These are phyloP conservation scores for Zea mays DNA, from an alignment of 176 grass and related monocot genomes.

Conservation along the genomic window Zm-B73-REFERENCE-NAM-5.0 NC_050096.1:279407501-279408000, in stretches of 20 bases:
- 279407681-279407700: no score
- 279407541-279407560: no score
- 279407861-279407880: neutral
- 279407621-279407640: no score
- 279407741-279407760: neutral
- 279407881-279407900: no score
- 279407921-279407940: neutral
- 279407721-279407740: neutral
- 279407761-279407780: neutral
- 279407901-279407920: no score
- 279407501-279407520: no score
- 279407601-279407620: no score
- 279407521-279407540: no score
- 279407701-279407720: neutral
- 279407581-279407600: no score
- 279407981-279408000: slow-evolving; percentile 8
- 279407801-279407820: neutral
- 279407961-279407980: neutral
- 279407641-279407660: no score
- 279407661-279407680: no score
- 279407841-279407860: neutral
- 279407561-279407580: no score
- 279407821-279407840: neutral
- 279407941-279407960: neutral
- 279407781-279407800: neutral